Evolutionary conservation across 139 green algal species (phyloP).

Genomic region (Desmodesmus armatus): DNA sequence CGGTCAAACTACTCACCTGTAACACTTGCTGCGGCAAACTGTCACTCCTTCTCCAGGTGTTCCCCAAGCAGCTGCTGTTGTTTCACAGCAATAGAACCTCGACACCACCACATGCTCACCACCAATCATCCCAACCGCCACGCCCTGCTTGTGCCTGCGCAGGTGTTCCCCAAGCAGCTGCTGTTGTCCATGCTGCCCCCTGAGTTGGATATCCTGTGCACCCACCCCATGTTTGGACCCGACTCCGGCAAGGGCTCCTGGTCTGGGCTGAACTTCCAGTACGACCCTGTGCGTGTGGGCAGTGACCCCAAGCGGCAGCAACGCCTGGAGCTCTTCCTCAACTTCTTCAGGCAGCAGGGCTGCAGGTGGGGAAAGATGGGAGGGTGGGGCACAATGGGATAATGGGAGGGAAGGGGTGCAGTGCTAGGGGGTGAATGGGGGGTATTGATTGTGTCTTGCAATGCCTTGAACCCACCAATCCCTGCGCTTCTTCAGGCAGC

Average conservation of each 20-base stretch:
- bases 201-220: conserved; percentile 98
- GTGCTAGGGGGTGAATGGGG: too few species aligned
- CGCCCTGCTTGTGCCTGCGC: not conserved
- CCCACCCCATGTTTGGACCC: conserved; percentile 99
- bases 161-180: conserved; percentile 95
- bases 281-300: conserved; percentile 84
- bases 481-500: conserved; percentile 58
- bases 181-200: conserved; percentile 80
- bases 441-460: too few species aligned
- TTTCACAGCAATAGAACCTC: too few species aligned
- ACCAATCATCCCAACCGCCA: too few species aligned
- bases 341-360: conserved; percentile 40
- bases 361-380: conserved; percentile 35
- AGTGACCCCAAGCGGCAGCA: conserved; percentile 37
- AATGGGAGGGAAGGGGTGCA: too few species aligned
- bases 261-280: conserved; percentile 89
- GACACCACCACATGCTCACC: too few species aligned
- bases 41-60: conserved; percentile 73
- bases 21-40: too few species aligned
- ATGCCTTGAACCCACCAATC: not conserved
- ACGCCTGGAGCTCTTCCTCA: conserved; percentile 67
- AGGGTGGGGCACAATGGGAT: too few species aligned
- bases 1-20: too few species aligned
- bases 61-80: conserved; percentile 95
- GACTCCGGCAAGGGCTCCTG: conserved; percentile 92